Base-by-base conservation (phyloP, 179 eudicot species). In the Sideroxylon spinosum region DNA sequence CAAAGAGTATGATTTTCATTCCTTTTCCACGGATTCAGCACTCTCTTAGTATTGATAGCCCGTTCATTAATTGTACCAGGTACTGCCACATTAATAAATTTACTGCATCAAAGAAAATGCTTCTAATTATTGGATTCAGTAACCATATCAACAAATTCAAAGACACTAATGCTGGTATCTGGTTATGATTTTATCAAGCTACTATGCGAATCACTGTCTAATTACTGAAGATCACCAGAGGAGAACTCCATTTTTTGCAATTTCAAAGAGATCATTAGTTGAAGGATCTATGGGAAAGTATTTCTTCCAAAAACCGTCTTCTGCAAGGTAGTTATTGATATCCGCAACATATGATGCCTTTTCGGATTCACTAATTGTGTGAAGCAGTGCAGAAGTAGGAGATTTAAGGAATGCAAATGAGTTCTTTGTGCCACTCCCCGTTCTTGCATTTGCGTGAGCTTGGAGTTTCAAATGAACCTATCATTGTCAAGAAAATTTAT, bases 51-150 rank as follows among this genome's bases (percentile, higher is more conserved):
- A 85, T 95, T 95, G 71, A 95, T 91, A 0, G 99, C 97, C 48
- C 99, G 90, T 75, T 95, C 99, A 83, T 95, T 98, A 79, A 95
- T 95, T 46, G 99, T 95, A 60, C 98, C 97, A 56, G 99, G 98
- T 68, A 94, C 98, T 11, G 99, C 98, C 84, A 95, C 94, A 69
- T 94, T 95, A 71, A 95, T 92, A 79, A 95, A 97, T 90, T 94
- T 94, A 76, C 99, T 95, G 91, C 87, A 87, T 64, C 74, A 37
- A 44, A 78, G 10, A 75, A 73, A 80, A 65, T 1, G 50, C 11
- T 50, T 60, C 50, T 19, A 65, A 19, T 73, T 73, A 84, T 28
- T 67, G 13, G 48, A 22, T 52, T 65, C 28, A 79, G 55, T 19
- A 25, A 8, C 22, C 17, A 19, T 73, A n/a, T 7, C 14, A 72